Percentiles rank a stretch among this genome's conserved stretches.
phyloP scores from a whole-genome alignment of 345 rosid genomes.

The Chamaenerion angustifolium region DNA sequence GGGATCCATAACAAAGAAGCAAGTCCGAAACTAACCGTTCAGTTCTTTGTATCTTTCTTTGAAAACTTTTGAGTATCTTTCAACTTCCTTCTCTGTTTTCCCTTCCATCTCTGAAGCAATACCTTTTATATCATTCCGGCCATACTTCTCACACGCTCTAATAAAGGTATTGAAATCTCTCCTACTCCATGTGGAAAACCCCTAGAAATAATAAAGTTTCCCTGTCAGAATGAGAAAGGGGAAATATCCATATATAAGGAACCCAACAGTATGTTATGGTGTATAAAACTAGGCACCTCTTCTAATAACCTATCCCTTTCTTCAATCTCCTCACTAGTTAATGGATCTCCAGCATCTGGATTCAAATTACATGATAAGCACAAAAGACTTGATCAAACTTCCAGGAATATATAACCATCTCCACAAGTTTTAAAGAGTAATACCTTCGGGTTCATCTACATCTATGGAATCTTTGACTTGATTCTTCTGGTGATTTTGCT shows the following conservation, averaged over 20 bases:
- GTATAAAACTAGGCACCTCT: conserved; percentile 39
- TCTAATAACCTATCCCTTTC: conserved; percentile 82
- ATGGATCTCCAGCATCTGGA: conserved; percentile 73
- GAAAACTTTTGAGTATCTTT: conserved; percentile 75
- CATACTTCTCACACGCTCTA: conserved; percentile 96
- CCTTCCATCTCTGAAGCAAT: conserved; percentile 97
- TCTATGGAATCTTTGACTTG: conserved; percentile 90
- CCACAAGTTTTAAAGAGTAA: conserved; percentile 1
- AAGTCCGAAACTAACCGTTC: conserved; percentile 29
- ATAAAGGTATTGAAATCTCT: conserved; percentile 83
- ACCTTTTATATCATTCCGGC: conserved; percentile 62
- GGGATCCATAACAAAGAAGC: not conserved
- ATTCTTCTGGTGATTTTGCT: conserved; percentile 98
- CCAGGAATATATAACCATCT: not conserved
- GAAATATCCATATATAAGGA: not conserved
- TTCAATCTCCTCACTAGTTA: conserved; percentile 94
- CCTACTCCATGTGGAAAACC: conserved; percentile 91
- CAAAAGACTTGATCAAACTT: no score
- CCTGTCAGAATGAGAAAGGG: not conserved
- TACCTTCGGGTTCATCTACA: conserved; percentile 97
- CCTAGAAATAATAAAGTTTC: conserved; percentile 25
- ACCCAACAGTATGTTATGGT: not conserved
- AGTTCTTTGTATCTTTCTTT: conserved; percentile 89
- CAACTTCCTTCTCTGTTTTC: conserved; percentile 82
- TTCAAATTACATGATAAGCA: conserved; percentile 14